Percentiles rank a stretch among this genome's conserved stretches.
These are phyloP conservation scores for Peronosclerospora sorghi DNA, from an alignment of 352 stramenopile species.

Conservation along the genomic window DNA sequence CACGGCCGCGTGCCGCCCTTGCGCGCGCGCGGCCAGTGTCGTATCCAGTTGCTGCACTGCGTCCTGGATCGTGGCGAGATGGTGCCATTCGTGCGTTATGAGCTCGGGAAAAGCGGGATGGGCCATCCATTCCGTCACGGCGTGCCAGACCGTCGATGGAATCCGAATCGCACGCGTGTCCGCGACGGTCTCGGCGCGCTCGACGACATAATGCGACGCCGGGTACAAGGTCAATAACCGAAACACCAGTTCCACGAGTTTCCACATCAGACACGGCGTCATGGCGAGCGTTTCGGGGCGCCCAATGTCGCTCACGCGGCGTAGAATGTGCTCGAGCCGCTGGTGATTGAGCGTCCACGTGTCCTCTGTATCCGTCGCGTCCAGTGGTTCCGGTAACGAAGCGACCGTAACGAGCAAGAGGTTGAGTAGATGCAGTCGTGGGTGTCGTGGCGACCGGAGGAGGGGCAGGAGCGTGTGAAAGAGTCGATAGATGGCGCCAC, in stretches of 20 bases:
- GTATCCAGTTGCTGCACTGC: constrained; percentile 17
- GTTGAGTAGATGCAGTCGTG: constrained; percentile 49
- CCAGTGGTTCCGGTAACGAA: constrained; percentile 24
- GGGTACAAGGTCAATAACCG: constrained; percentile 25
- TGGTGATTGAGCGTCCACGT: constrained; percentile 24
- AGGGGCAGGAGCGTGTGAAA: constrained; percentile 43
- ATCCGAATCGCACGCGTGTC: constrained; percentile 19
- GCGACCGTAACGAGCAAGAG: constrained; percentile 27
- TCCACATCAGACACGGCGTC: constrained; percentile 19
- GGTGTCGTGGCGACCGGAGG: constrained; percentile 29
- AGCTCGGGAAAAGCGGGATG: constrained; percentile 15
- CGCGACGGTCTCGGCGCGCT: too few species aligned
- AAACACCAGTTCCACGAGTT: constrained; percentile 33
- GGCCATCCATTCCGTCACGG: constrained; percentile 25
- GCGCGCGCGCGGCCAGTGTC: constrained; percentile 22
- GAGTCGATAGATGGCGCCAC: constrained; percentile 28
- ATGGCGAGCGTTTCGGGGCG: constrained; percentile 16
- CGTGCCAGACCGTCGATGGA: constrained; percentile 26
- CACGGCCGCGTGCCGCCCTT: constrained; percentile 16
- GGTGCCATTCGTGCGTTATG: constrained; percentile 21
- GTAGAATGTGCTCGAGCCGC: constrained; percentile 32
- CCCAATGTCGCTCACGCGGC: constrained; percentile 25
- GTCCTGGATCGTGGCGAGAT: constrained; percentile 6
- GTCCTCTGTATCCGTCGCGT: too few species aligned
- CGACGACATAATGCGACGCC: constrained; percentile 15